Percentiles rank a stretch among this genome's conserved stretches.
Evolutionary conservation across 179 eudicot species (phyloP).

Genomic region (Patellifolia procumbens): DNA sequence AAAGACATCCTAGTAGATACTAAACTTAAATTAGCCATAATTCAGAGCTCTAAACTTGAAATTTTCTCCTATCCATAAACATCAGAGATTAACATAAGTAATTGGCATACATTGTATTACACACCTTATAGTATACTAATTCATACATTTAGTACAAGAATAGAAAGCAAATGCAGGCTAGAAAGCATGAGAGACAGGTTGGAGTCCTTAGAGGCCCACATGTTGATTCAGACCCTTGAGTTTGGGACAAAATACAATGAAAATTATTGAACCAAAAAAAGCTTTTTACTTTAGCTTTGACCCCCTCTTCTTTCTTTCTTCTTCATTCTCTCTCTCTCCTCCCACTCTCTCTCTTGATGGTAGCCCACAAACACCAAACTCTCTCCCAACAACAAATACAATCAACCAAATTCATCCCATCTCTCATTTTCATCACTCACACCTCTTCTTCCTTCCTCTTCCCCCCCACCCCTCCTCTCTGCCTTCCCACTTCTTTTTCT

Average conservation of each 20-base stretch:
- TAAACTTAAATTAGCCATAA: no score
- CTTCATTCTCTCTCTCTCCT: slow-evolving; percentile 24
- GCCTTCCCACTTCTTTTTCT: slow-evolving; percentile 21
- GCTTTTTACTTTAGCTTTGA: slow-evolving; percentile 53
- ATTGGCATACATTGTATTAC: no score
- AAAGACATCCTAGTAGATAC: no score
- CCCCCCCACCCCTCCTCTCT: slow-evolving; percentile 24
- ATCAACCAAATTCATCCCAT: no score
- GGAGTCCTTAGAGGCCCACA: slow-evolving; percentile 55
- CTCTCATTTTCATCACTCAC: no score
- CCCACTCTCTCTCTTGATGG: slow-evolving; percentile 35
- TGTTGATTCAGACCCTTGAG: slow-evolving; percentile 55
- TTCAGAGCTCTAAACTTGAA: no score
- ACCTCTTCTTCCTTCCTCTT: slow-evolving; percentile 16
- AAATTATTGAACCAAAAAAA: slow-evolving; percentile 55
- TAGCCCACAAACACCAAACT: slow-evolving; percentile 42
- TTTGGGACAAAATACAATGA: slow-evolving; percentile 47
- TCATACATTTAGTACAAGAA: no score
- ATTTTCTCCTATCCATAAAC: no score
- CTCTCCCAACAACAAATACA: slow-evolving; percentile 20
- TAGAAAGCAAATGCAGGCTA: slow-evolving; percentile 11
- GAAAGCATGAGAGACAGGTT: slow-evolving; percentile 63
- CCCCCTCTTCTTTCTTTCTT: slow-evolving; percentile 32
- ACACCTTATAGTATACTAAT: no score
- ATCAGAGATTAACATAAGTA: no score